A percentile compares a stretch with the other conserved stretches of the same genome.
These are phyloP conservation scores for Botrytis deweyae DNA, from an alignment of 2,329 filamentous ascomycete genomes.

Conservation along the genomic window DNA sequence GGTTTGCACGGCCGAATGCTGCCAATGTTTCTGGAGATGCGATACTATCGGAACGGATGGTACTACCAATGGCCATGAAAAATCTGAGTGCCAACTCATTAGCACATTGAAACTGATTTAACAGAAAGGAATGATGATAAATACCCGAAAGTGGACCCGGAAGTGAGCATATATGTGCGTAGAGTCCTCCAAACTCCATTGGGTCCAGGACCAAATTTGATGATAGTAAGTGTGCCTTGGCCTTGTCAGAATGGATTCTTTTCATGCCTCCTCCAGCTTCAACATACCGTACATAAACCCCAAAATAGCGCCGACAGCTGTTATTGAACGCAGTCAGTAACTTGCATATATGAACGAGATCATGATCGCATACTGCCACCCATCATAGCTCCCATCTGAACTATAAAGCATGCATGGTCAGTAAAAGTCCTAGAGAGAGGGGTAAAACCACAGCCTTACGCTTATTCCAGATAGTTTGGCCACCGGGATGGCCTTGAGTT, in stretches of 20 bases:
- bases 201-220: conserved; percentile 88
- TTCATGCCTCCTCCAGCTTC: background rate
- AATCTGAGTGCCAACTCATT: conserved; percentile 53
- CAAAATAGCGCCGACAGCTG: conserved; percentile 93
- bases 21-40: conserved; percentile 68
- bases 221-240: conserved; percentile 85
- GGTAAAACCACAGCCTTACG: conserved; percentile 15
- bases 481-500: conserved; percentile 20
- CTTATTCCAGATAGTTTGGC: conserved; percentile 20
- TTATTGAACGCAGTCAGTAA: conserved; percentile 18
- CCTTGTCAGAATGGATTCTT: background rate
- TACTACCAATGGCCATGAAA: conserved; percentile 98
- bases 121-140: conserved; percentile 29
- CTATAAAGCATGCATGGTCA: conserved; percentile 50
- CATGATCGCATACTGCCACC: conserved; percentile 75
- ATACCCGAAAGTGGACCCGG: conserved; percentile 93
- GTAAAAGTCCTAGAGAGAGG: conserved; percentile 36
- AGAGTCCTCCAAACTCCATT: conserved; percentile 93
- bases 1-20: conserved; percentile 72
- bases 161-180: conserved; percentile 95
- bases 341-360: background rate
- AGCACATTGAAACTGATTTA: background rate
- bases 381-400: conserved; percentile 99
- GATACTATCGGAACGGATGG: conserved; percentile 82
- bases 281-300: conserved; percentile 90